These are phyloP conservation scores for Eucommia ulmoides DNA, from an alignment of 257 asterid genomes.

Conservation along the genomic window DNA sequence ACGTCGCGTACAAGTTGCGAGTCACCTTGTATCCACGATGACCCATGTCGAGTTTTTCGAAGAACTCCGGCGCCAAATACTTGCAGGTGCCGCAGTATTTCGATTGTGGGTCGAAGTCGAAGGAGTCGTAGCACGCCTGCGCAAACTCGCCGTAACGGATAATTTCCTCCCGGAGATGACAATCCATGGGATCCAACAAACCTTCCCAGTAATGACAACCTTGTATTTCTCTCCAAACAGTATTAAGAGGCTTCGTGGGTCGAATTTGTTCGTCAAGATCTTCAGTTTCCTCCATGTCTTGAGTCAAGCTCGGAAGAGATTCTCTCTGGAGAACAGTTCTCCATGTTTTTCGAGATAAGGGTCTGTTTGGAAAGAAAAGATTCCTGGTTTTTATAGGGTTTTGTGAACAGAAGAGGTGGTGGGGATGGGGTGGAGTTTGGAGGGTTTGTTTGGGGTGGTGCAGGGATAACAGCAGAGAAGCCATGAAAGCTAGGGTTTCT, in stretches of 20 bases:
- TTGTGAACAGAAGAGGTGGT: too few relatives aligned
- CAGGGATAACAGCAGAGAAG: too few relatives aligned
- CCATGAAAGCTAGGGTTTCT: too few relatives aligned
- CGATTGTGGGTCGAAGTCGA: slow-evolving; percentile 73
- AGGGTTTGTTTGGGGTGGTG: too few relatives aligned
- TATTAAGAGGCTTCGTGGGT: slow-evolving; percentile 25
- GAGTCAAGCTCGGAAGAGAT: too few relatives aligned
- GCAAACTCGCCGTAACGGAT: slow-evolving; percentile 71
- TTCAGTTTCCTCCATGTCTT: too few relatives aligned
- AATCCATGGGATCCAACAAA: slow-evolving; percentile 53
- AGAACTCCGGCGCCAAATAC: slow-evolving; percentile 35
- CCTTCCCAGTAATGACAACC: slow-evolving; percentile 46
- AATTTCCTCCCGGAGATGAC: slow-evolving; percentile 48
- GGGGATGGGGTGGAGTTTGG: too few relatives aligned
- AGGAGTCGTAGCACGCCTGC: slow-evolving; percentile 68
- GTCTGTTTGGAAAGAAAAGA: too few relatives aligned
- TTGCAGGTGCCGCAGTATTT: slow-evolving; percentile 80
- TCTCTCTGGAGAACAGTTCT: too few relatives aligned
- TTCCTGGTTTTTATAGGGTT: too few relatives aligned
- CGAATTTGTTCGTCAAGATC: slow-evolving; percentile 11
- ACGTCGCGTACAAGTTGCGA: slow-evolving; percentile 53
- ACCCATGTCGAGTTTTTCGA: slow-evolving; percentile 40
- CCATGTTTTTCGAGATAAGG: too few relatives aligned
- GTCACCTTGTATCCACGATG: slow-evolving; percentile 46
- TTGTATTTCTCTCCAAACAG: slow-evolving; percentile 52